Conservation (phyloP, 176 grass and related monocot genomes). For the Raddia guianensis region DNA sequence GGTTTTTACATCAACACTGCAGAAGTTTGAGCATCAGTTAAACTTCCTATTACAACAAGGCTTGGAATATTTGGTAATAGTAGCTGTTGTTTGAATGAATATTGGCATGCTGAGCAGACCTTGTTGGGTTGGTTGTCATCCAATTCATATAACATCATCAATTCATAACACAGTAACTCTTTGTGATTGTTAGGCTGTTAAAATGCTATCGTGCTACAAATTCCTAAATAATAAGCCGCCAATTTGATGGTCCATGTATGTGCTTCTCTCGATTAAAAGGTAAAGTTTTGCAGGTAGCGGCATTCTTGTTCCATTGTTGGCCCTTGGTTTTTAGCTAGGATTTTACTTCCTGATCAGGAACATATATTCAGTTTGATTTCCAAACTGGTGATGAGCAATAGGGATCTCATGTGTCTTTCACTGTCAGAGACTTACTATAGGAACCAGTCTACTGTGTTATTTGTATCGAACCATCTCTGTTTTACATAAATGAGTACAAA, state of each 20-base stretch:
- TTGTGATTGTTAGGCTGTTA: slow-evolving; percentile 9
- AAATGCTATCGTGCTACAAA: neutral
- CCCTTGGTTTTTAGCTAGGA: neutral
- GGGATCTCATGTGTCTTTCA: neutral
- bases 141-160: slow-evolving; percentile 28
- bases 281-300: neutral
- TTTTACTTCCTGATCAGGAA: slow-evolving; percentile 1
- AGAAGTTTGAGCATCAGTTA: slow-evolving; percentile 16
- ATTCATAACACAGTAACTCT: neutral
- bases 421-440: neutral
- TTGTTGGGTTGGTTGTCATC: slow-evolving; percentile 6
- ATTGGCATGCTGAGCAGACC: neutral
- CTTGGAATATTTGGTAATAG: slow-evolving; percentile 18
- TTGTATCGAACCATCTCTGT: neutral
- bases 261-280: neutral
- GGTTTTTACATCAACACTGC: slow-evolving; percentile 5
- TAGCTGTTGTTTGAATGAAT: slow-evolving; percentile 5
- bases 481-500: neutral
- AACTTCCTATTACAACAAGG: slow-evolving; percentile 1
- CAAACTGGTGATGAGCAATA: neutral
- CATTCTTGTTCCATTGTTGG: neutral
- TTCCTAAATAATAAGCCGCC: neutral
- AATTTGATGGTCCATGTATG: neutral
- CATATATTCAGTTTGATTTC: neutral
- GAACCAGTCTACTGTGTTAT: slow-evolving; percentile 5